A percentile compares a stretch with the other conserved stretches of the same genome.
Conservation (phyloP, 208 protist species). For the Leishmania braziliensis region DNA sequence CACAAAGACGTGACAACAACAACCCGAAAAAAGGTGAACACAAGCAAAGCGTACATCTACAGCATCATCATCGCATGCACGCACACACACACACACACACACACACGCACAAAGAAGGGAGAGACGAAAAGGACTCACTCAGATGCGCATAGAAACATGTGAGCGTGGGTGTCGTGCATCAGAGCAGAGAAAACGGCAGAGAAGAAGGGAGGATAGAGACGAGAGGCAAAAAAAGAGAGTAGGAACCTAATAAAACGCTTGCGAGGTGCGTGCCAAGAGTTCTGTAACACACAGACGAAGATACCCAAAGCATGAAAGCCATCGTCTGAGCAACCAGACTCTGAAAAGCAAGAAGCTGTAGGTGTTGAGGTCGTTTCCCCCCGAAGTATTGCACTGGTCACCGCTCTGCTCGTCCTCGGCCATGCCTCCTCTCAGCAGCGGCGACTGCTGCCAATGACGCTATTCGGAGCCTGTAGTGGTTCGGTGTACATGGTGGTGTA, state of each 20-base stretch:
- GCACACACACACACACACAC: neutral
- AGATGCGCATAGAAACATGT: neutral
- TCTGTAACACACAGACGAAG: neutral
- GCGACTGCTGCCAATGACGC: slow-evolving; percentile 30
- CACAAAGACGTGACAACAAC: neutral
- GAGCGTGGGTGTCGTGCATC: neutral
- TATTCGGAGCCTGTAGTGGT: slow-evolving; percentile 78
- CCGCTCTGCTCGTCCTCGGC: neutral
- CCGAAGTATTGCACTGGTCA: neutral
- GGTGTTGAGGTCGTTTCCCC: neutral
- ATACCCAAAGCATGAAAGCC: neutral
- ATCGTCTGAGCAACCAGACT: neutral
- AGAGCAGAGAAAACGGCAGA: neutral
- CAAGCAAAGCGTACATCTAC: neutral
- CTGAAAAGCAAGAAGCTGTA: neutral
- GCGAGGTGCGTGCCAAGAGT: neutral
- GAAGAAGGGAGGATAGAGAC: neutral
- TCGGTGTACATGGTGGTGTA: slow-evolving; percentile 80
- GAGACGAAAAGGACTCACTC: neutral
- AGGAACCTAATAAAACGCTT: neutral
- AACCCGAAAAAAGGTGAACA: neutral
- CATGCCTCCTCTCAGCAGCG: neutral
- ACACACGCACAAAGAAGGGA: neutral
- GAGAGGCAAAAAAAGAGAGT: neutral
- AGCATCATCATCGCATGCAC: neutral